A percentile compares a stretch with the other conserved stretches of the same genome.
Conservation (phyloP, 345 rosid species). For the Citrus reticulata region DNA sequence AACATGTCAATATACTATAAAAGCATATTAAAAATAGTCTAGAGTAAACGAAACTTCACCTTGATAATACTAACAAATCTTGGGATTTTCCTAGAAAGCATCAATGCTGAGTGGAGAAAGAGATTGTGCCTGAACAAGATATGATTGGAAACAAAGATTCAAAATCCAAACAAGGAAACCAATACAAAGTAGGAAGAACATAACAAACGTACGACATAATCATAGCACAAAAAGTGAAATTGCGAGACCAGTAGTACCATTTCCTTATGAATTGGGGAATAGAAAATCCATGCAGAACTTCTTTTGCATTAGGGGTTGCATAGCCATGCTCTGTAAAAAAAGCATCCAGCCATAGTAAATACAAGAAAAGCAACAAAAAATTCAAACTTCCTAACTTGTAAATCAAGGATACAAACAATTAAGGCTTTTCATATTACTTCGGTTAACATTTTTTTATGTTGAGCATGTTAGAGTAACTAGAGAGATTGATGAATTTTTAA, state of each 20-base stretch:
- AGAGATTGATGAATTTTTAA: too few relatives aligned
- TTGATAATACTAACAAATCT: conserved; percentile 74
- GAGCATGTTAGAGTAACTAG: too few relatives aligned
- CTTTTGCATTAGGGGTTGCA: conserved; percentile 65
- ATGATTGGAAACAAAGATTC: background rate
- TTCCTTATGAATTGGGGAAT: conserved; percentile 84
- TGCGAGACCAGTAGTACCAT: conserved; percentile 87
- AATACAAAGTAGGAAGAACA: background rate
- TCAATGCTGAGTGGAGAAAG: conserved; percentile 90
- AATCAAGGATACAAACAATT: background rate
- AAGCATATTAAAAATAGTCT: background rate
- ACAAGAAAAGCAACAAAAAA: conserved; percentile 79
- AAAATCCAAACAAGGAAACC: background rate
- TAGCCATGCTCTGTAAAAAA: conserved; percentile 68
- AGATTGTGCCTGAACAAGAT: conserved; percentile 67
- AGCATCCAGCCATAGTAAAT: conserved; percentile 76
- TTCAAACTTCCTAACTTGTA: conserved; percentile 35
- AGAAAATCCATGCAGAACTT: conserved; percentile 82
- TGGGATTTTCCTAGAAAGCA: conserved; percentile 81
- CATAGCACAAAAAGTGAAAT: conserved; percentile 91
- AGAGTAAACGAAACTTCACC: conserved; percentile 27
- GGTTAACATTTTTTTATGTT: too few relatives aligned
- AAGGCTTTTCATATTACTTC: background rate
- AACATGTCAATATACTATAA: too few relatives aligned
- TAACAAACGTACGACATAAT: conserved; percentile 80